Evolutionary conservation across 495 filamentous ascomycete species (phyloP), one percentile per base, ranked within the genome.

Genomic region (Daldinia bambusicola): DNA sequence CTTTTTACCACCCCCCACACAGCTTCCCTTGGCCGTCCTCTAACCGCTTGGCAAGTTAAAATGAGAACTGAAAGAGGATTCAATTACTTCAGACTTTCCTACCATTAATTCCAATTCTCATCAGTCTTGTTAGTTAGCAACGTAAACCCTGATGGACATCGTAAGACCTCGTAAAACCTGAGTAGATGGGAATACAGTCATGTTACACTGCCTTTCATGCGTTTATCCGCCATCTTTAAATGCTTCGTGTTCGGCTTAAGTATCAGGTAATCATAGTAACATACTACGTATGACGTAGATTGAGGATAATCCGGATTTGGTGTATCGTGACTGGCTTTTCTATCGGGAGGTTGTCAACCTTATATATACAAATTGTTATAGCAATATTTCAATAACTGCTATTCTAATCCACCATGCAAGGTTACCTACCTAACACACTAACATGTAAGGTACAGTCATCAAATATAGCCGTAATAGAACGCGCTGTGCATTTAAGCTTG

Each of bases 31-130:
- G 22, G 58, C 16, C 55, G 20, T 61, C 20, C 45, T 58, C 14
- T 43, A 34, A 20, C 37, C 16, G 9, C 59, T 72, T 60, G 40
- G 64, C 64, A 56, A 12, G 41, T 50, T 32, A 4, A 57, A 48
- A 14, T 53, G 26, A 14, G 2, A 53, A 53, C 12, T 4, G 1
- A 30, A 31, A 52, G 13, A 26, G 13, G 13, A 32, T 9, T 7
- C 22, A 16, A 53, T 14, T 32, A 31, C 6, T 53, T 53, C 2
- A 53, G 31, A 8, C 20, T 13, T 48, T 48, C 0, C 22, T 9
- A 13, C 1, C 0, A 22, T 48, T 9, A 12, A 2, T 22, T 5
- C 22, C 0, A 22, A 0, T 22, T 48, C 41, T 16, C 16, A 8
- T 22, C 2, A 1, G 43, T 48, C 9, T 0, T 22, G 2, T 48